A percentile compares a stretch with the other conserved stretches of the same genome.
Conservation (phyloP, 305 asterid species). For the Salvia sclarea region DNA sequence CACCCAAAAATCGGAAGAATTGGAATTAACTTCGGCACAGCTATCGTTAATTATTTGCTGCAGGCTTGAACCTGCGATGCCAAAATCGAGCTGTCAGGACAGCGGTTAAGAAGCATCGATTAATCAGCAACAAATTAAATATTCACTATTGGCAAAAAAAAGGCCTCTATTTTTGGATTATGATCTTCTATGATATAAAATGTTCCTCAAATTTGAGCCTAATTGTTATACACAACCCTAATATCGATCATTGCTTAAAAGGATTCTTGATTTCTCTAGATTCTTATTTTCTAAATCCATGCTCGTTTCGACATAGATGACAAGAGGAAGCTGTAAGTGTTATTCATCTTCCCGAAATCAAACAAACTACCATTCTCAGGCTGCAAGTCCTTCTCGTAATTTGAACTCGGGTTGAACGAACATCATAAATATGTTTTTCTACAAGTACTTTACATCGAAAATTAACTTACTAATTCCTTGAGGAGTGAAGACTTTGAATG, state of each 20-base stretch:
- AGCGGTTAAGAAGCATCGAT: not conserved
- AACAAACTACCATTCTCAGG: not conserved
- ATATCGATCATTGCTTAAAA: too few species aligned
- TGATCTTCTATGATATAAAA: not conserved
- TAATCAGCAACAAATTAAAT: not conserved
- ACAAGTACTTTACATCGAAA: constrained; percentile 4
- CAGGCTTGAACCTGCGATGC: constrained; percentile 58
- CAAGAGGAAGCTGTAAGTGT: not conserved
- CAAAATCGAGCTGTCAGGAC: constrained; percentile 27
- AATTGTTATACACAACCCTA: not conserved
- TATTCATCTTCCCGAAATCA: not conserved
- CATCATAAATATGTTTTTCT: not conserved
- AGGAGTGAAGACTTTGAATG: constrained; percentile 83
- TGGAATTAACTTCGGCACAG: constrained; percentile 68
- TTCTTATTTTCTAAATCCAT: too few species aligned
- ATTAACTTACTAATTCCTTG: constrained; percentile 81
- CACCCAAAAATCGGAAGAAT: constrained; percentile 91
- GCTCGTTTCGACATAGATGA: not conserved
- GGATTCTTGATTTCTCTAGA: too few species aligned
- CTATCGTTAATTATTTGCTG: constrained; percentile 70
- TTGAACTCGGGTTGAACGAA: not conserved
- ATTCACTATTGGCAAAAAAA: too few species aligned
- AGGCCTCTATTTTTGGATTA: constrained; percentile 12
- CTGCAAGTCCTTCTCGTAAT: not conserved
- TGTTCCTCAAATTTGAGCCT: not conserved